Conservation (phyloP, 306 rosid species). For the Vicia villosa region DNA sequence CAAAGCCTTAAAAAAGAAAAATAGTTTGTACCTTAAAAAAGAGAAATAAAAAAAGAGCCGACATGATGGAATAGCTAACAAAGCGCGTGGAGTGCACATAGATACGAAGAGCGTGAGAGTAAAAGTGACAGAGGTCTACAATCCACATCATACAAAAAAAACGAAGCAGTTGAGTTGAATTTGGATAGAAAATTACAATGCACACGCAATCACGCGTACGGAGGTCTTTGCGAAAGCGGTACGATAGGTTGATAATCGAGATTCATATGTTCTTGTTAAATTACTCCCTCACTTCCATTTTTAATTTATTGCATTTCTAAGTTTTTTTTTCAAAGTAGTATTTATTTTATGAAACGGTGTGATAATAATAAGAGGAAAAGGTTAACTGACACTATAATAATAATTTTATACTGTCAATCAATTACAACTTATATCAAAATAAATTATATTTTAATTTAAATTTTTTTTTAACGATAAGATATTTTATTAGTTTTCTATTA, state of each 20-base stretch:
- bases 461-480: too few relatives aligned
- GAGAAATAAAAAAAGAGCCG: neutral
- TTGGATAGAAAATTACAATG: neutral
- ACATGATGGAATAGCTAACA: neutral
- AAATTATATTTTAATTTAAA: too few relatives aligned
- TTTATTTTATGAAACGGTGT: too few relatives aligned
- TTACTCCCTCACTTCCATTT: too few relatives aligned
- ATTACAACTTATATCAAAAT: too few relatives aligned
- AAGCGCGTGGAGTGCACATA: constrained; percentile 19
- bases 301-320: too few relatives aligned
- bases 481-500: too few relatives aligned
- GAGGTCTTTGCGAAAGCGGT: constrained; percentile 11
- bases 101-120: neutral
- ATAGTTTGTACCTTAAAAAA: neutral
- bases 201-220: constrained; percentile 30
- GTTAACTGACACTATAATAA: too few relatives aligned
- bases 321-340: too few relatives aligned
- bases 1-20: neutral
- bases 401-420: too few relatives aligned
- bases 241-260: neutral
- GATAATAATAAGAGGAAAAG: too few relatives aligned
- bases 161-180: constrained; percentile 20
- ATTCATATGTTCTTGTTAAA: neutral
- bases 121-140: neutral
- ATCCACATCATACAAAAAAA: neutral